Evolutionary conservation across 2,329 filamentous ascomycete genomes (phyloP).

Genomic region (Fusarium miscanthi): DNA sequence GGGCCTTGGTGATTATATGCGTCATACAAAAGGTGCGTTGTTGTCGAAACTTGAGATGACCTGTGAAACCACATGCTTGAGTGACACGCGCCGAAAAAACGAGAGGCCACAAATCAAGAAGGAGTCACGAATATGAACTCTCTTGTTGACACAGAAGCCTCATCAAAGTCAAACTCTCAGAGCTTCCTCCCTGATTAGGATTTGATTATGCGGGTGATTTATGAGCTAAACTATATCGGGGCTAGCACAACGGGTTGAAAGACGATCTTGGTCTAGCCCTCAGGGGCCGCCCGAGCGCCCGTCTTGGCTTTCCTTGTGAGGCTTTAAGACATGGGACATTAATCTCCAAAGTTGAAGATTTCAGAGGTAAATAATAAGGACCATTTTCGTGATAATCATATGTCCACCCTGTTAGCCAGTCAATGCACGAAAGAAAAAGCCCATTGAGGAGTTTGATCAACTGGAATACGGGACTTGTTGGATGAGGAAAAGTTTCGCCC

Average conservation of each 20-base stretch:
- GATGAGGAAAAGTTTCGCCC: background rate
- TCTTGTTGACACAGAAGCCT: background rate
- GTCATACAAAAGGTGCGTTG: background rate
- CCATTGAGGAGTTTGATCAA: background rate
- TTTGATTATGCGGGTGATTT: conserved; percentile 24
- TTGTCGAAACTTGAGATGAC: background rate
- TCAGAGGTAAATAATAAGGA: background rate
- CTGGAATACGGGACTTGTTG: background rate
- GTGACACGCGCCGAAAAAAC: background rate
- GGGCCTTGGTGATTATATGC: background rate
- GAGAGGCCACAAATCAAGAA: background rate
- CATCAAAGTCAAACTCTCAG: background rate
- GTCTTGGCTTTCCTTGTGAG: conserved; percentile 35
- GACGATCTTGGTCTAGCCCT: conserved; percentile 38
- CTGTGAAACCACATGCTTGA: background rate
- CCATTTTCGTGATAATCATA: background rate
- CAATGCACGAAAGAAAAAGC: background rate
- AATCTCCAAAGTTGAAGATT: background rate
- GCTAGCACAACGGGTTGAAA: conserved; percentile 17
- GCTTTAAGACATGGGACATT: conserved; percentile 4
- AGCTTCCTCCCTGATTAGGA: conserved; percentile 38
- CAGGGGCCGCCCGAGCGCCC: conserved; percentile 27
- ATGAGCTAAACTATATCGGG: conserved; percentile 24
- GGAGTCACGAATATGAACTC: background rate
- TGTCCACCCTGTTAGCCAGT: background rate